Percentiles rank a stretch among this genome's conserved stretches.
Conservation (phyloP, 2,329 filamentous ascomycete species). For the Alternaria gansuensis region DNA sequence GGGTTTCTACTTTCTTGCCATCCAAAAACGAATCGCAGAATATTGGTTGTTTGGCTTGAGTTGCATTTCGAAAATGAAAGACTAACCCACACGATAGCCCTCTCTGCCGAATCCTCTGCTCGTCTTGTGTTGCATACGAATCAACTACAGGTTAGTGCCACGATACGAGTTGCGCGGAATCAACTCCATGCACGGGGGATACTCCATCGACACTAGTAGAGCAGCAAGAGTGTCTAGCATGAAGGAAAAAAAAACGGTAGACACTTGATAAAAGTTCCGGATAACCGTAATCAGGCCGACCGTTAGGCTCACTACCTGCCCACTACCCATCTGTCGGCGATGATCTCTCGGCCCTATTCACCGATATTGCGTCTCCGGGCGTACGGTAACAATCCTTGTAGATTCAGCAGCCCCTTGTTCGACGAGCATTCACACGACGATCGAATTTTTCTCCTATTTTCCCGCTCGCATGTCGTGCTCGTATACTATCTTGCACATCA, state of each 20-base stretch:
- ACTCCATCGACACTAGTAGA: slow-evolving; percentile 11
- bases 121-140: not conserved
- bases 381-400: not conserved
- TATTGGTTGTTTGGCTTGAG: not conserved
- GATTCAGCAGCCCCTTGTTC: not conserved
- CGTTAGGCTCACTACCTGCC: slow-evolving; percentile 1
- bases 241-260: not conserved
- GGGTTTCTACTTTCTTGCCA: not conserved
- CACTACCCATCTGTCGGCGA: slow-evolving; percentile 6
- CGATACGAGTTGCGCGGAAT: not conserved
- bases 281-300: slow-evolving; percentile 10
- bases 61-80: not conserved
- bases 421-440: not conserved
- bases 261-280: slow-evolving; percentile 2
- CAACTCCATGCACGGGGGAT: slow-evolving; percentile 7
- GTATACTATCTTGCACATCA: not conserved
- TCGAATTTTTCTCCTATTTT: not conserved
- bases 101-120: not conserved
- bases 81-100: not conserved
- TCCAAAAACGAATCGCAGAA: not conserved
- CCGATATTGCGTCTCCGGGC: slow-evolving; percentile 2
- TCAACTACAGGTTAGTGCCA: not conserved
- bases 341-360: slow-evolving; percentile 6
- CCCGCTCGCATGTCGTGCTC: not conserved
- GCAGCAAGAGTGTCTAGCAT: not conserved